Evolutionary conservation across 2,329 filamentous ascomycete genomes (phyloP), one percentile per base, ranked within the genome.

Genomic region (Diaporthe australafricana): DNA sequence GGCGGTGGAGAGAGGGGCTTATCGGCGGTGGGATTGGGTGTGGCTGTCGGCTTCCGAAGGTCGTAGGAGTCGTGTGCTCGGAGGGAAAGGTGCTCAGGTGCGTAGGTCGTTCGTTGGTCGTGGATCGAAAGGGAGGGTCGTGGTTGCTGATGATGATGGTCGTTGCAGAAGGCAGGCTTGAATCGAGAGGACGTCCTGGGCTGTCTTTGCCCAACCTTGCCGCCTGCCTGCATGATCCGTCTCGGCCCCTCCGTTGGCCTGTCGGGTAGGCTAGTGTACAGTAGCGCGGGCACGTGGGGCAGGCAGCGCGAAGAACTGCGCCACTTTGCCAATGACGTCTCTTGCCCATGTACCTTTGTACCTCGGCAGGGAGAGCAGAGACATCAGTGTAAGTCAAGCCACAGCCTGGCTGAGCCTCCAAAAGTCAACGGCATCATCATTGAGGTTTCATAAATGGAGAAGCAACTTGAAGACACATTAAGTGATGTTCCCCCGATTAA

Each of bases 1-100:
- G 80, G 66, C 70, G 32, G 68, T 40, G 60, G 60, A 17, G 12
- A 11, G 45, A 35, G 45, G 45, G 42, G 42, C 20, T 65, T 65
- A 25, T 65, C 30, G 45, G n/a, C n/a, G 30, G 42, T 6, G 22
- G 17, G 38, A 50, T 65, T 14, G 16, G 30, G 27, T 27, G n/a
- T 17, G 30, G 7, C 20, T 9, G n/a, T 27, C 17, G 60, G 11
- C 12, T 6, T 17, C 35, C 7, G 16, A 8, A 38, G 30, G n/a
- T 6, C 0, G 7, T 8, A 65, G 30, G 11, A 35, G 30, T 65
- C 30, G 45, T 50, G 22, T 7, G 5, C 30, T 22, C 60, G 30
- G 3, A 4, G 6, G 20, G 60, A 12, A 50, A 4, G 30, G 20
- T 38, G 8, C 7, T 2, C 8, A 3, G n/a, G 8, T 50, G 20